Evolutionary conservation across 495 filamentous ascomycete genomes (phyloP), one percentile per base, ranked within the genome.

Genomic region (Halenospora varia): DNA sequence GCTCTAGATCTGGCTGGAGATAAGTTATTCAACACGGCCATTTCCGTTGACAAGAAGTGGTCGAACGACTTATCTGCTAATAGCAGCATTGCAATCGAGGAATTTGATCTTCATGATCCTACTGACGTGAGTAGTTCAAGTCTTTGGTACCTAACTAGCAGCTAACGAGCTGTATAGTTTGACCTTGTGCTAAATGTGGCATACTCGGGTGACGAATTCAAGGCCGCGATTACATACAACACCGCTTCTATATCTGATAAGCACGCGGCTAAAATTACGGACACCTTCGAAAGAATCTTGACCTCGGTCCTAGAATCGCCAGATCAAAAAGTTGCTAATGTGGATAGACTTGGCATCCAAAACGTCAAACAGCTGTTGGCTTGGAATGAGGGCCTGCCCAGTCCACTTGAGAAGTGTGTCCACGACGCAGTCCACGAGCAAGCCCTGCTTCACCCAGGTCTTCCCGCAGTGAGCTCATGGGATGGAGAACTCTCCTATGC

Each of bases 401-500:
- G 29, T 35, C 29, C 29, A 35, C 29, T 35, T 35, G 29, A 35
- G 29, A 35, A 35, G 29, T 35, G 29, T 35, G 29, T 35, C 29
- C 29, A 35, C 29, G 29, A 35, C 29, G 29, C 29, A 35, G 29
- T 35, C 29, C 29, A 35, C 29, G 29, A 35, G 29, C 29, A 35
- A 35, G 29, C 29, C 29, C 29, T 35, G 29, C 29, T 35, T 35
- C 13, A 54, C 23, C 41, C 13, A 44, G n/a, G 25, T 26, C 52
- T 18, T 45, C 23, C 52, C 17, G 56, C 56, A 23, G 49, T 59
- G 18, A 20, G 40, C 13, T 26, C 70, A 0, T 75, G 73, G 71
- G 73, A 75, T 57, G 73, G 70, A 1, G 46, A 56, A 2, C 61
- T 73, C 15, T 71, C 67, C 4, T 75, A 73, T 22, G 24, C 20